phyloP scores from a whole-genome alignment of 106 monocot species.

The Dendrobium catenatum region DNA sequence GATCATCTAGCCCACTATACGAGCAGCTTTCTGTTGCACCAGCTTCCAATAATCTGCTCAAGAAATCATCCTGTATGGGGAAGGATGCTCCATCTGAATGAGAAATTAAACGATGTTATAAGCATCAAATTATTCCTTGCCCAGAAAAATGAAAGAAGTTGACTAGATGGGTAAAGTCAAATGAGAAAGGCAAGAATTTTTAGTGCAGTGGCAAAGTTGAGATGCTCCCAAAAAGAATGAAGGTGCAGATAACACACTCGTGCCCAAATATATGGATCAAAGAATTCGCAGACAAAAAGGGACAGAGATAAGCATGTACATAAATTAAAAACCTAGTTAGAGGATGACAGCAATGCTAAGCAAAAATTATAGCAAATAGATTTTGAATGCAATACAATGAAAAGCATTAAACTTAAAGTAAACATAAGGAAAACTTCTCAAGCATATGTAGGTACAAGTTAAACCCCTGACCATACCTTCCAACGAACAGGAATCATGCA shows the following conservation, averaged over 20 bases:
- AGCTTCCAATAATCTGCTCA: conserved; percentile 53
- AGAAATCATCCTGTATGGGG: conserved; percentile 39
- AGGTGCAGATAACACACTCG: neutral
- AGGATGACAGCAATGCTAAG: neutral
- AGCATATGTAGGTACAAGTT: neutral
- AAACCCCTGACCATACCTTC: conserved; percentile 14
- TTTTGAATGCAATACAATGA: neutral
- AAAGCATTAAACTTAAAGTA: neutral
- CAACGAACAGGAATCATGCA: conserved; percentile 5
- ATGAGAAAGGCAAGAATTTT: neutral
- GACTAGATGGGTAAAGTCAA: neutral
- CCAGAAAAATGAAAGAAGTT: neutral
- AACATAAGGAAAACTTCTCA: neutral
- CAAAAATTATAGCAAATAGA: conserved; percentile 2
- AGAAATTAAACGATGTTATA: conserved; percentile 5
- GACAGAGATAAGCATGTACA: neutral
- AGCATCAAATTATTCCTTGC: neutral
- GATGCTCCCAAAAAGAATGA: neutral
- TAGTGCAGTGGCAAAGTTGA: neutral
- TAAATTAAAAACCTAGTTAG: neutral
- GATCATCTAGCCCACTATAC: conserved; percentile 13
- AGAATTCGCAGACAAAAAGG: neutral
- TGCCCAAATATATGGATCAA: neutral
- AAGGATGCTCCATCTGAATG: conserved; percentile 44
- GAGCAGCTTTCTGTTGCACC: conserved; percentile 58